Conservation (phyloP, 164 flowering plant species). For the Piper longum region DNA sequence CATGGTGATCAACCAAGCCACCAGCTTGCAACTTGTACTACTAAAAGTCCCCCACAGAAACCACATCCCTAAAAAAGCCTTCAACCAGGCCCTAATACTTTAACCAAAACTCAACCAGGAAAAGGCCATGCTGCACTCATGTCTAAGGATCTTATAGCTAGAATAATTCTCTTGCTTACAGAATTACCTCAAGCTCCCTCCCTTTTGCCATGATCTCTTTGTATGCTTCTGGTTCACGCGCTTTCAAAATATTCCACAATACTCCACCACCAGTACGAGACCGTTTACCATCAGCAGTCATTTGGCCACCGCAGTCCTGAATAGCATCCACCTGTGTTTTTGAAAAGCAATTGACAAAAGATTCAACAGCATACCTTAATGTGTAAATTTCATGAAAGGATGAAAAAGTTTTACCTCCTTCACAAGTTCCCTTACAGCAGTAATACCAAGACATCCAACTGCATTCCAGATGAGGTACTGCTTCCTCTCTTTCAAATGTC, state of each 20-base stretch:
- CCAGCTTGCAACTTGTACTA: no score
- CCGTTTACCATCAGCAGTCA: slow-evolving; percentile 74
- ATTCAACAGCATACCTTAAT: background rate
- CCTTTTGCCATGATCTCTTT: slow-evolving; percentile 78
- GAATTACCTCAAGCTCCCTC: slow-evolving; percentile 73
- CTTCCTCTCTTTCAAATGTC: slow-evolving; percentile 63
- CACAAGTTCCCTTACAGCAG: slow-evolving; percentile 66
- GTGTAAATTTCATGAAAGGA: background rate
- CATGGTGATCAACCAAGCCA: no score
- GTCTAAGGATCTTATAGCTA: background rate
- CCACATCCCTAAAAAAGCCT: no score
- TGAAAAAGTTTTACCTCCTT: slow-evolving; percentile 48
- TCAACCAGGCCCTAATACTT: no score
- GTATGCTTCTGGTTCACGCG: slow-evolving; percentile 68
- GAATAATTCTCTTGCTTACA: background rate
- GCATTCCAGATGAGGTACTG: slow-evolving; percentile 71
- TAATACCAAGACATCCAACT: slow-evolving; percentile 71
- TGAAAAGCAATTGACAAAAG: background rate
- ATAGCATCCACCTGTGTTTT: slow-evolving; percentile 70
- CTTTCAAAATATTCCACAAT: slow-evolving; percentile 78
- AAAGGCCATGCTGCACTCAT: background rate
- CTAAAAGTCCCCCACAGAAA: no score
- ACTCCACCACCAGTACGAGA: slow-evolving; percentile 70
- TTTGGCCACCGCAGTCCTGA: slow-evolving; percentile 92
- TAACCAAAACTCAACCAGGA: background rate